Base-by-base conservation (phyloP, 805 yeast species). In the Ogataea populi-albae region DNA sequence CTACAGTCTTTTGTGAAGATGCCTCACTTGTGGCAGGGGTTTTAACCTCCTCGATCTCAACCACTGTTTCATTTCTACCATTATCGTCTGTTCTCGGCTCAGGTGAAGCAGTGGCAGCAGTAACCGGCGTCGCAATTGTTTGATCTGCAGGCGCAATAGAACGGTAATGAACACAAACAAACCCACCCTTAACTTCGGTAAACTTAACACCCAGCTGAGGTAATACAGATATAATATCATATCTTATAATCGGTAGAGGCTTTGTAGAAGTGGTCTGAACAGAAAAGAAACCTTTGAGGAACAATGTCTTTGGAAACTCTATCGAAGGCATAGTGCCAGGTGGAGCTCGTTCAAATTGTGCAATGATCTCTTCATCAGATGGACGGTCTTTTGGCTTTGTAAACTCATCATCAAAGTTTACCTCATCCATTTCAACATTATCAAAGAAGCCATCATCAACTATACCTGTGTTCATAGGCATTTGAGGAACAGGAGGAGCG, bases 181-280 rank as follows among this genome's bases (percentile, higher is more conserved):
- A 89, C 0, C 97, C 98, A 40, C 98, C 97, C 54, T 83, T 83
- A 16, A 89, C 95, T 62, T 89, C 98, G 43, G 81, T 83, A 58
- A 74, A 89, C 40, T 79, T 77, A 32, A 91, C 93, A 18, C 86
- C 87, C 54, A 86, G 68, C 44, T 77, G 77, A 14, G 78, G 79
- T 55, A 89, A 70, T 1, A 84, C 91, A 15, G 78, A 73, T 19
- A 89, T 84, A 26, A 89, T 79, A 55, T 85, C 89, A 54, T 84
- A 79, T 37, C 97, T 75, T 38, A 89, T 88, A 44, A 86, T 84
- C 9, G 95, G 89, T 37, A 91, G 69, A 14, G 96, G 93, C 52
- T 87, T 87, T 4, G 96, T 86, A 2, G 96, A 87, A 0, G 98
- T 89, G 1, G 95, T 86, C 63, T 89, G 96, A 32, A 89, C 97